Base-by-base conservation (phyloP, 345 rosid genomes). In the Zanthoxylum bungeanum region DNA sequence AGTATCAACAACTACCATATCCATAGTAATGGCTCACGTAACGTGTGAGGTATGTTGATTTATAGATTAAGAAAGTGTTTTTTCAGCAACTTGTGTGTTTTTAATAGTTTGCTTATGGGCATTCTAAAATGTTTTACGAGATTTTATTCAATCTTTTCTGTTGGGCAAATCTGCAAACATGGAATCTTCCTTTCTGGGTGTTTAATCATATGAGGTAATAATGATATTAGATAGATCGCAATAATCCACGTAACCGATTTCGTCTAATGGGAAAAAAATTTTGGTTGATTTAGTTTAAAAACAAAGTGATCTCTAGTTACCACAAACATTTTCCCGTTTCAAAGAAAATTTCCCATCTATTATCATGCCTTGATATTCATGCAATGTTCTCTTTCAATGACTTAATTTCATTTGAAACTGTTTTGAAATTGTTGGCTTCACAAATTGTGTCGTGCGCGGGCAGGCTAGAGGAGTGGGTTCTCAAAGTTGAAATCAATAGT, bases 1-100 rank as follows among this genome's bases (percentile, higher is more conserved):
- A 1, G 4, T 24, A 16, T 53, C 77, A 60, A 59, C 84, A 37
- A 77, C 86, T n/a, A 73, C 73, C 77, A 60, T 73, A 71, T 80
- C 78, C 71, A 16, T 28, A 44, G 68, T 47, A 44, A 67, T 80
- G 80, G 77, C 80, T 73, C 51, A 68, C 71, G 66, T 68, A 57
- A 36, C 42, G 5, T 19, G n/a, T 69, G 46, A 19, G 5, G n/a
- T 24, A 6, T 8, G 36, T 49, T 68, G 67, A 39, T 39, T 69
- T 37, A 17, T 11, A 31, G 62, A 30, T 58, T 17, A 17, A 2
- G 7, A 27, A 11, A 69, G 4, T 39, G 17, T n/a, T 27, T n/a
- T 24, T 9, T 40, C 3, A 25, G 52, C 64, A 56, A 69, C 52
- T 69, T 56, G 55, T 16, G 1, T 1, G n/a, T n/a, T n/a, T 19